Evolutionary conservation across 2,329 filamentous ascomycete genomes (phyloP).

Genomic region (Allantophomopsis cytisporea): DNA sequence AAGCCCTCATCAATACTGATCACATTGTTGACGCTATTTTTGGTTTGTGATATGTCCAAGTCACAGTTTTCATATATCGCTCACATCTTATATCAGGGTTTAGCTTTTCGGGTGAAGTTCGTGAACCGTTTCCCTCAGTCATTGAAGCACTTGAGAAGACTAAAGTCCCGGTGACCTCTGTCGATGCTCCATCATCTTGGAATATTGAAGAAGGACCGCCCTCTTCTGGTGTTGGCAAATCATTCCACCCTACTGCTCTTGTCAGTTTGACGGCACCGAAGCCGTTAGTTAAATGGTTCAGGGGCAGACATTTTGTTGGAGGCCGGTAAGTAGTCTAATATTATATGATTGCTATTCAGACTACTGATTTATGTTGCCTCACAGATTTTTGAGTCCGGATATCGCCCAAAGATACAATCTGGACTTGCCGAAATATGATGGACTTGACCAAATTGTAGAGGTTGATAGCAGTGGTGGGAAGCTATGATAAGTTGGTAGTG

Average conservation of each 20-base stretch:
- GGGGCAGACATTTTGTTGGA: slow-evolving; percentile 81
- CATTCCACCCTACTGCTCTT: slow-evolving; percentile 67
- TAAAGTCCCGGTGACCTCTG: slow-evolving; percentile 65
- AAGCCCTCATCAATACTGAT: slow-evolving; percentile 54
- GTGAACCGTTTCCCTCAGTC: slow-evolving; percentile 79
- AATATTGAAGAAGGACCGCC: slow-evolving; percentile 82
- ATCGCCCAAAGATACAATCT: slow-evolving; percentile 80
- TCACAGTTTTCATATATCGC: slow-evolving; percentile 2
- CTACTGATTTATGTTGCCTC: neutral
- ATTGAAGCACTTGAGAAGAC: slow-evolving; percentile 66
- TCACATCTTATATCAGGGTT: slow-evolving; percentile 44
- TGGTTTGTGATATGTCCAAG: slow-evolving; percentile 31
- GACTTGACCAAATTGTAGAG: slow-evolving; percentile 82
- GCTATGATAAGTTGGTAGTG: slow-evolving; percentile 25
- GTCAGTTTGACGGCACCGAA: slow-evolving; percentile 91
- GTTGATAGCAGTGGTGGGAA: slow-evolving; percentile 37
- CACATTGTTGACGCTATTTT: slow-evolving; percentile 91
- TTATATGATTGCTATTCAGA: slow-evolving; percentile 4
- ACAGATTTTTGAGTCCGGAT: slow-evolving; percentile 62
- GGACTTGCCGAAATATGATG: slow-evolving; percentile 70
- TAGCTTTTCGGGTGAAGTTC: slow-evolving; percentile 80
- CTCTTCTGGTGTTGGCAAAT: slow-evolving; percentile 58
- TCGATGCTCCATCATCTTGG: slow-evolving; percentile 93
- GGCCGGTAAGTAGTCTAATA: slow-evolving; percentile 42
- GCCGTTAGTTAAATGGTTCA: slow-evolving; percentile 72